Evolutionary conservation across 371 early-diverging fungal genomes (phyloP).

Genomic region (Aphelidium insulamus): DNA sequence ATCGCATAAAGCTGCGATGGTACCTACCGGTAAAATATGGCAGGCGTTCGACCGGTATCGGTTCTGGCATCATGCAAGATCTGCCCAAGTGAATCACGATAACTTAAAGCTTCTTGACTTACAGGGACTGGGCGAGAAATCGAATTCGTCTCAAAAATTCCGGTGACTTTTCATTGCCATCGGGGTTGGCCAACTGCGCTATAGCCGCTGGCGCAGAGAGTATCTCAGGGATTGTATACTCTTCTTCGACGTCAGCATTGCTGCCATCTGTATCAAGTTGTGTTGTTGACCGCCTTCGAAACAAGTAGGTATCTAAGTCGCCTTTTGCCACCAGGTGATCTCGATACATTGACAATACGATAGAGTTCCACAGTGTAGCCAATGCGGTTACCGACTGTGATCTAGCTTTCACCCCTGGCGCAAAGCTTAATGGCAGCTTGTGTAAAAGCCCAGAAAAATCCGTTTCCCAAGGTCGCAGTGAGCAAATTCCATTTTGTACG

Average conservation of each 20-base stretch:
- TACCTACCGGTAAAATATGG: slow-evolving; percentile 46
- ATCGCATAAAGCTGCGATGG: background rate
- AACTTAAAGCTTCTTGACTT: no score
- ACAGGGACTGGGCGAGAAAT: slow-evolving; percentile 72
- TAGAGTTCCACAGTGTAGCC: slow-evolving; percentile 71
- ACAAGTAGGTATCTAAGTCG: slow-evolving; percentile 49
- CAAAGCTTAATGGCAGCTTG: background rate
- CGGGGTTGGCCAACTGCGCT: no score
- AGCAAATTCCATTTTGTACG: no score
- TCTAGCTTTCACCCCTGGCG: slow-evolving; percentile 13
- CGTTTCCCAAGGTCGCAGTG: no score
- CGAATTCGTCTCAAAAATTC: no score
- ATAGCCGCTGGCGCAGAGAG: no score
- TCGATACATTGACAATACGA: slow-evolving; percentile 64
- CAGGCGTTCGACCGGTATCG: slow-evolving; percentile 58
- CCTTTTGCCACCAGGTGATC: slow-evolving; percentile 61
- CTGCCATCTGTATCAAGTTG: background rate
- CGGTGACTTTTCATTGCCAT: no score
- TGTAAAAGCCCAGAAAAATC: no score
- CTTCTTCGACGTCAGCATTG: background rate
- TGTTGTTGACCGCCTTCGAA: slow-evolving; percentile 17
- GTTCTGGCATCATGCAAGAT: slow-evolving; percentile 62
- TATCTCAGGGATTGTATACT: background rate
- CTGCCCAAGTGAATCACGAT: no score
- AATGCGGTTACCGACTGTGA: slow-evolving; percentile 37